Evolutionary conservation across 345 rosid species (phyloP), one percentile per base, ranked within the genome.

Genomic region (Arabidopsis arenosa): DNA sequence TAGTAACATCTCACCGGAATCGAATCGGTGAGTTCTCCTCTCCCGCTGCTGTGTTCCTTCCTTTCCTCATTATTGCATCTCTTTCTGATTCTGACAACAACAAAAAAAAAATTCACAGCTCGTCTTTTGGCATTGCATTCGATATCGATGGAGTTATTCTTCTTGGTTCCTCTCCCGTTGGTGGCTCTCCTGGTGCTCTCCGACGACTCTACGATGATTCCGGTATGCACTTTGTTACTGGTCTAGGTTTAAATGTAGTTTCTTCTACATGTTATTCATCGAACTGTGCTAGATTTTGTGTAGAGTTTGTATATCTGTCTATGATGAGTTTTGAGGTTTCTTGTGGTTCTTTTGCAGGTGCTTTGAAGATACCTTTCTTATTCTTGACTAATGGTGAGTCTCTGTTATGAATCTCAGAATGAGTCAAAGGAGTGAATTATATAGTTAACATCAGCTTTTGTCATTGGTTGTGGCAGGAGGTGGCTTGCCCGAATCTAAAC

Each of bases 91-190:
- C 33, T 51, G 13, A 51, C 30, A 2, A 2, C 30, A 28, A 28
- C 17, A 12, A 41, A 41, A 17, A 48, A 13, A 41, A 56, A 12
- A 49, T 51, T 5, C 12, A 33, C 80, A 87, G 93, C 58, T 73
- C 88, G 66, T 71, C 86, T 17, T 91, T 85, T 65, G 93, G 96
- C 78, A 85, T 91, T 71, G 90, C 94, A 5, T 93, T 93, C 81
- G 96, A 91, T 56, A 89, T 91, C 74, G 98, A 93, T 60, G 96
- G 98, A 21, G 97, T 93, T 66, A 39, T 93, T 60, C 86, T 93
- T 49, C 92, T 89, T 37, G 93, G 94, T 51, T 83, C 81, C 65
- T 18, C 86, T 59, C 93, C 98, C 54, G 70, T 89, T 5, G 96
- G 98, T 8, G 90, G 91, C 72, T 87, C 97, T 44, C 81, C 84